Conservation (phyloP, 768 basidiomycete species). For the Leccinum disarticulatum region DNA sequence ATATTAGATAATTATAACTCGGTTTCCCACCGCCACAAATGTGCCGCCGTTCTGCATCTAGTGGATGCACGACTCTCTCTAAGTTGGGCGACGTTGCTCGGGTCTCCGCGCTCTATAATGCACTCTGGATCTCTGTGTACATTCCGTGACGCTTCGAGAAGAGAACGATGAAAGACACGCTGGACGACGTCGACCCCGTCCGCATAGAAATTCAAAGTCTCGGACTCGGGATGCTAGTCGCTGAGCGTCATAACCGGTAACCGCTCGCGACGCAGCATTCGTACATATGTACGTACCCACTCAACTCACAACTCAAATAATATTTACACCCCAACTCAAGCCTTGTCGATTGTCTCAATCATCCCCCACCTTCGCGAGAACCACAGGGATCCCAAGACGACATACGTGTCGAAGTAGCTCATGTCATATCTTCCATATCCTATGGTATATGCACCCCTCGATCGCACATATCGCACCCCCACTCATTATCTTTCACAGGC, state of each 20-base stretch:
- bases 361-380: constrained; percentile 33
- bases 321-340: constrained; percentile 35
- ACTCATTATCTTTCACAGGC: constrained; percentile 38
- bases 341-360: constrained; percentile 61
- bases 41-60: too few species aligned
- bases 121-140: background rate
- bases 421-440: constrained; percentile 70
- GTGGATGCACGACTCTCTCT: background rate
- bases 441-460: constrained; percentile 46
- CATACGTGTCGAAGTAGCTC: constrained; percentile 69
- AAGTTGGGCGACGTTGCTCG: background rate
- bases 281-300: constrained; percentile 48
- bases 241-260: constrained; percentile 62
- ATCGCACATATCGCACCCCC: background rate
- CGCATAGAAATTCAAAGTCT: too few species aligned
- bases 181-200: too few species aligned
- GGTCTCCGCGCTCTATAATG: background rate
- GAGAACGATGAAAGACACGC: background rate
- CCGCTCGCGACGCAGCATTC: constrained; percentile 53
- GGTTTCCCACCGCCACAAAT: too few species aligned
- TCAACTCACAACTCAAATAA: background rate
- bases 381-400: constrained; percentile 45
- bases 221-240: too few species aligned
- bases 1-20: too few species aligned
- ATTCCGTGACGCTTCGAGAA: background rate